Base-by-base conservation (phyloP, 2,329 filamentous ascomycete genomes). In the Dactylellina cionopaga region DNA sequence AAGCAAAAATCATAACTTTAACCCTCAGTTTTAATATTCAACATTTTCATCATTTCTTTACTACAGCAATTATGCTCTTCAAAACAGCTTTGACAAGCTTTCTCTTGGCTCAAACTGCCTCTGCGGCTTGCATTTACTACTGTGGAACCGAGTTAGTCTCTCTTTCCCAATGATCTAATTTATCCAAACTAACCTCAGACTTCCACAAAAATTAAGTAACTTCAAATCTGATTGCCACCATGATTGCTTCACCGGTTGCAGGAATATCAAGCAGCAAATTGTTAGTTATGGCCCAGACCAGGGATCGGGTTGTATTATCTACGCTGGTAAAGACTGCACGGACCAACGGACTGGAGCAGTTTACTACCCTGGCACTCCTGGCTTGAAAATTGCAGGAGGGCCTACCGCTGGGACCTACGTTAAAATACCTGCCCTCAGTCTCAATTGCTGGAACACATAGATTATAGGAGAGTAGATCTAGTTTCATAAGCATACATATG, bases 91-190 rank as follows among this genome's bases (percentile, higher is more conserved):
- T 55, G 13, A 10, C 22, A 17, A 13, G 19, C 11, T 39, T 55
- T 11, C 24, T 55, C n/a, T 17, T 55, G 3, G 37, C 33, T 15
- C 33, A 25, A 6, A 43, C 19, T 15, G 51, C 51, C 22, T 55
- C 51, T n/a, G 33, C 51, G 17, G 51, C 51, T 25, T 55, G 51
- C 15, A 35, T 55, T 4, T 55, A 55, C 13, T 55, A 41, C 24
- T 55, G 51, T 22, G 24, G 7, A 3, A 33, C 25, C 11, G 51
- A 29, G 51, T 55, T 25, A 22, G 10, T 11, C 7, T 24, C n/a
- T n/a, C n/a, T n/a, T n/a, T n/a, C n/a, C n/a, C n/a, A n/a, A n/a
- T n/a, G n/a, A n/a, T n/a, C n/a, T n/a, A n/a, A n/a, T n/a, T n/a
- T n/a, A n/a, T n/a, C n/a, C n/a, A n/a, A n/a, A n/a, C n/a, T n/a